Conservation (phyloP, 441 rosid genomes). For the Francoa sonchifolia region DNA sequence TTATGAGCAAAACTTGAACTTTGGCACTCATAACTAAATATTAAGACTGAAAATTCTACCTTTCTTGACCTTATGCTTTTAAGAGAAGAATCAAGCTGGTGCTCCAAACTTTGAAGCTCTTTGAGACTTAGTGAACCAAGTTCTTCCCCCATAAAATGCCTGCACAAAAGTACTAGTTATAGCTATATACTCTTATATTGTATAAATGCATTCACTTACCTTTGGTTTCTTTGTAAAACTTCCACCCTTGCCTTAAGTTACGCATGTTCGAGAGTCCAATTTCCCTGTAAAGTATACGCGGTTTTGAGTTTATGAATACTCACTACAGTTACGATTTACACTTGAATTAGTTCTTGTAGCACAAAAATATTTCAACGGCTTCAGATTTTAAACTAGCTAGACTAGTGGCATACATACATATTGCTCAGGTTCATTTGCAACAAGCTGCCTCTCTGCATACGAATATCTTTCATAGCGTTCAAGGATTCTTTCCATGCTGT, state of each 20-base stretch:
- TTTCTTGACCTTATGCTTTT: slow-evolving; percentile 72
- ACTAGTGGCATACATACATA: slow-evolving; percentile 29
- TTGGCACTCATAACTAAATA: background rate
- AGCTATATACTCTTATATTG: background rate
- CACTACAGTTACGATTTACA: background rate
- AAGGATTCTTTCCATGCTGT: slow-evolving; percentile 70
- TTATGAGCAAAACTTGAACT: background rate
- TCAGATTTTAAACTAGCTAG: too few relatives aligned
- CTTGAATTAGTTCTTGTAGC: background rate
- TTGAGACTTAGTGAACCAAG: slow-evolving; percentile 53
- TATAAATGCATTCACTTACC: slow-evolving; percentile 19
- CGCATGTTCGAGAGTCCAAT: slow-evolving; percentile 74
- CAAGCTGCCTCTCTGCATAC: slow-evolving; percentile 58
- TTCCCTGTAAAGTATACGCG: slow-evolving; percentile 29
- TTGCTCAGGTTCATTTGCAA: slow-evolving; percentile 28
- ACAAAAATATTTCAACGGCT: background rate
- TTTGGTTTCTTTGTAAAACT: slow-evolving; percentile 67
- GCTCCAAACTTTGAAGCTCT: slow-evolving; percentile 84
- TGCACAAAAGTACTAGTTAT: slow-evolving; percentile 16
- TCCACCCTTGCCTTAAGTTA: slow-evolving; percentile 86
- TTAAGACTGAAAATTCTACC: slow-evolving; percentile 24
- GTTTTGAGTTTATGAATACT: background rate
- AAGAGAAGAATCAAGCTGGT: slow-evolving; percentile 73
- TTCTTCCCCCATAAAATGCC: slow-evolving; percentile 84
- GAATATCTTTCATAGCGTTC: slow-evolving; percentile 63